Evolutionary conservation across 176 grass and related monocot genomes (phyloP).

Genomic region (Carex scoparia): DNA sequence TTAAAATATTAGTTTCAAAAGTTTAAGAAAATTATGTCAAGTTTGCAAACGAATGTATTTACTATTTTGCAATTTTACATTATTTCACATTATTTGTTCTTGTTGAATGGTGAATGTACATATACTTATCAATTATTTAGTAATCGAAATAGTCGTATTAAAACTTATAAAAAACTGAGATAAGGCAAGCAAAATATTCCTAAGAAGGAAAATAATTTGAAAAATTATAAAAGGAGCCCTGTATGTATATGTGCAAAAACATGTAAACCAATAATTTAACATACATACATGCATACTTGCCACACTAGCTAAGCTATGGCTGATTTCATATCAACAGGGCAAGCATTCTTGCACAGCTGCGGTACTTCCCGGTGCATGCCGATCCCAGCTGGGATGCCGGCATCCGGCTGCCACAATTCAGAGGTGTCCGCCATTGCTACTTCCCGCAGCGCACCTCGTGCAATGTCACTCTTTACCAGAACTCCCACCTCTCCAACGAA

Average conservation of each 20-base stretch:
- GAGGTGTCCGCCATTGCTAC: conserved; percentile 37
- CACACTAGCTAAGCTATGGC: neutral
- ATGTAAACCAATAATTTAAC: neutral
- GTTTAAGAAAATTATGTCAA: no score
- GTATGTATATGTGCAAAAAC: neutral
- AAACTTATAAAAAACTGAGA: no score
- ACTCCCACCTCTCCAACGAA: conserved; percentile 48
- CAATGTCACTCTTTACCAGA: conserved; percentile 65
- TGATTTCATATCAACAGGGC: conserved; percentile 17
- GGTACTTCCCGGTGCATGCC: conserved; percentile 24
- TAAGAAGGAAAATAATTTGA: no score
- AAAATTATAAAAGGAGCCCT: no score
- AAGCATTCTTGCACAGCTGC: conserved; percentile 39
- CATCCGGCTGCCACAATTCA: conserved; percentile 25
- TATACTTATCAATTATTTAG: no score
- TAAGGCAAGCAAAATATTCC: no score
- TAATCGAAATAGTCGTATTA: no score
- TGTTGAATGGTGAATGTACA: no score
- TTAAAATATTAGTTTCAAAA: no score
- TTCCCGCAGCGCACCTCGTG: conserved; percentile 55
- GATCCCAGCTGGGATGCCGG: conserved; percentile 64
- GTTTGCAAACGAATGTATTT: no score
- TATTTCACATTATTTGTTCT: no score
- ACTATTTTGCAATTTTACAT: no score
- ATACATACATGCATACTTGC: neutral